Evolutionary conservation across 306 rosid species (phyloP).

Genomic region (Senna siamea): DNA sequence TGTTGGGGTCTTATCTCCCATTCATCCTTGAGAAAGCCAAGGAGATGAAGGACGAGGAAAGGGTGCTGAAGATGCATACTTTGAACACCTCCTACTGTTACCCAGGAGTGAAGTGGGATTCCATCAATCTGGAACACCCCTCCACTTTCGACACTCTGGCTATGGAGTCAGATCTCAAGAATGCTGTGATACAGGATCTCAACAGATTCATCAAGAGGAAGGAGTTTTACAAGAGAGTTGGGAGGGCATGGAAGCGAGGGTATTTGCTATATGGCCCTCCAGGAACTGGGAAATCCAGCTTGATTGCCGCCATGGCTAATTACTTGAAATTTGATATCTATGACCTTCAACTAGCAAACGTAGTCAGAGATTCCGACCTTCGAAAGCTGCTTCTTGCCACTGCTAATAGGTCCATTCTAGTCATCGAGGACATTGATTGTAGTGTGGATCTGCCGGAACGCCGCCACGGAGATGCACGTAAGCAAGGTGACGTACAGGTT

Average conservation of each 20-base stretch:
- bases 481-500: conserved; percentile 57
- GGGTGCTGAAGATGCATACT: conserved; percentile 73
- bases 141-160: conserved; percentile 81
- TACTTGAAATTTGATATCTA: conserved; percentile 80
- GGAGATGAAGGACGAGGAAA: conserved; percentile 49
- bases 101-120: conserved; percentile 61
- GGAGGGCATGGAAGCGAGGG: conserved; percentile 94
- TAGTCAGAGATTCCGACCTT: conserved; percentile 69
- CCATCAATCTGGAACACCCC: conserved; percentile 83
- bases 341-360: conserved; percentile 74
- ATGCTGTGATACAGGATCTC: conserved; percentile 57
- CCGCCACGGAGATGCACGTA: conserved; percentile 47
- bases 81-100: conserved; percentile 40
- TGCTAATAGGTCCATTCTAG: conserved; percentile 79
- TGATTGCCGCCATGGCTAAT: conserved; percentile 94
- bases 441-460: conserved; percentile 75
- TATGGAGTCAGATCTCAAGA: conserved; percentile 62
- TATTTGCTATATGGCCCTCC: conserved; percentile 89
- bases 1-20: conserved; percentile 55
- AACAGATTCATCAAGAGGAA: conserved; percentile 71
- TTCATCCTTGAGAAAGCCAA: conserved; percentile 56
- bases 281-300: conserved; percentile 90
- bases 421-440: conserved; percentile 92
- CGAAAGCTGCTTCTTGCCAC: conserved; percentile 73
- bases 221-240: conserved; percentile 79